Conservation (phyloP, 805 yeast genomes). For the Ogataea salicorniae region DNA sequence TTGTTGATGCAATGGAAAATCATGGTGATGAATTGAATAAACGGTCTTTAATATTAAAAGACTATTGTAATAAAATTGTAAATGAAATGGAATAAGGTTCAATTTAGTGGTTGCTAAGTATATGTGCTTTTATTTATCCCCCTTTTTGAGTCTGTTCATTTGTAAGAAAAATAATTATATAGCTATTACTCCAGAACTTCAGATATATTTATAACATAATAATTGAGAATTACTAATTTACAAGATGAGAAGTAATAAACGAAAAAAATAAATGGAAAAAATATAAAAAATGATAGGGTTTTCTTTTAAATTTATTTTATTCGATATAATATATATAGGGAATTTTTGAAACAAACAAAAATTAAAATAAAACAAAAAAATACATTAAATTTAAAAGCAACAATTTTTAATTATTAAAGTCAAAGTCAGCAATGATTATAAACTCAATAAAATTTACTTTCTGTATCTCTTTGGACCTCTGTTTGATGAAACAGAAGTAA, state of each 20-base stretch:
- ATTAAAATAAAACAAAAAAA: conserved; percentile 5
- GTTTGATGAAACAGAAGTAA: conserved; percentile 82
- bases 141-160: too few relatives aligned
- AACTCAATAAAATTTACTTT: conserved; percentile 50
- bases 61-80: conserved; percentile 38
- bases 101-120: background rate
- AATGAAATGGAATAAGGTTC: conserved; percentile 14
- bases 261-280: too few relatives aligned
- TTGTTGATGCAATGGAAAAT: conserved; percentile 17
- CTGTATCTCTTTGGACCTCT: conserved; percentile 84
- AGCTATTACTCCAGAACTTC: too few relatives aligned
- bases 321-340: background rate
- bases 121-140: too few relatives aligned
- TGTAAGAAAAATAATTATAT: too few relatives aligned
- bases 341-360: conserved; percentile 4
- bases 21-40: conserved; percentile 31
- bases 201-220: too few relatives aligned
- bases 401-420: background rate
- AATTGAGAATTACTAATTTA: too few relatives aligned
- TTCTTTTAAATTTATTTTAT: background rate
- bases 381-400: background rate
- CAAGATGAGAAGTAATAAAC: too few relatives aligned
- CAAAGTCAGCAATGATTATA: conserved; percentile 1
- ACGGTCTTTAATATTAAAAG: conserved; percentile 35
- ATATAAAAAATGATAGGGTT: too few relatives aligned